Base-by-base conservation (phyloP, 148 eudicot species). In the Euryodendron excelsum region DNA sequence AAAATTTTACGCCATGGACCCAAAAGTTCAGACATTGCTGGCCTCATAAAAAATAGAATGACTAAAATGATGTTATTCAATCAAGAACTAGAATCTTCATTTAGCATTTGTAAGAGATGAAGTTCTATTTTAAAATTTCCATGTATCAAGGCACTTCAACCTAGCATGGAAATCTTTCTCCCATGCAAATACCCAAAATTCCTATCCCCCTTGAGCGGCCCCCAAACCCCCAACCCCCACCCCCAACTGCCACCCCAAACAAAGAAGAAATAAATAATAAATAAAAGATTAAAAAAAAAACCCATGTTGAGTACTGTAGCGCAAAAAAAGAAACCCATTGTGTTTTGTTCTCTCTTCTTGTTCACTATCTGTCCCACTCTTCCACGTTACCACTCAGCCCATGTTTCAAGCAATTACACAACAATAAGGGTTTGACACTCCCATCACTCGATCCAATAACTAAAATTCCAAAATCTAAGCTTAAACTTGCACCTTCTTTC, bases 401-500 rank as follows among this genome's bases (percentile, higher is more conserved):
- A 56, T 50, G 41, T 50, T 48, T 52, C 27, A 30, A 55, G 53
- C 27, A 30, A 45, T 78, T 59, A 58, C 34, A 55, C 61, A 55
- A 68, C 44, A 56, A 11, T 13, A 65, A 65, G 6, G 47, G 53
- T 14, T 5, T 25, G 39, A 13, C 5, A 69, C 55, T 41, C 45
- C 31, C 3, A 18, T 69, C 21, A 69, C 45, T 69, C 17, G 18
- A 28, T 59, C 74, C 59, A 34, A 52, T 63, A 73, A 36, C 20
- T 61, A 11, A 27, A 41, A 55, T 27, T 25, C 47, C 62, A 33
- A 65, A 72, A 52, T 72, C 74, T 33, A 59, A 66, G 59, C 56
- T 70, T 39, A 34, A 53, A 59, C 33, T 56, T 52, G 75, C 37
- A 37, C 28, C 28, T n/a, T 76, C 62, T 76, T 47, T 68, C 53